phyloP scores from a whole-genome alignment of 2,329 filamentous ascomycete genomes.

The Cordyceps cateniannulata region DNA sequence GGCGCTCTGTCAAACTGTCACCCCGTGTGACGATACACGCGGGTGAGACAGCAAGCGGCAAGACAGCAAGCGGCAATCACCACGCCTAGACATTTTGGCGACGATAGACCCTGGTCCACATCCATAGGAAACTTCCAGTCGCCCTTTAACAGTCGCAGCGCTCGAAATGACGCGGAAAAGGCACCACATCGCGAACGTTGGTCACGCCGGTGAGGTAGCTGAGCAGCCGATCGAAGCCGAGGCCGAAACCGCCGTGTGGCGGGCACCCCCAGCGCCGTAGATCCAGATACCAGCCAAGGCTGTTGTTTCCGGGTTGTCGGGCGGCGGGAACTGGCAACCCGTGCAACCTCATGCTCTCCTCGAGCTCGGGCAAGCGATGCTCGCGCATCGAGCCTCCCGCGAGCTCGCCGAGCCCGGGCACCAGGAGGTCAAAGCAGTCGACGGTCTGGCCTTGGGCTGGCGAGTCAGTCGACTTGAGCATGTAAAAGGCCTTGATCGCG shows the following conservation, averaged over 20 bases:
- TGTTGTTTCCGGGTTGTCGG: slow-evolving; percentile 13
- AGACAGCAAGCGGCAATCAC: not conserved
- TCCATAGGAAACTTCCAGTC: not conserved
- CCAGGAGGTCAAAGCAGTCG: slow-evolving; percentile 84
- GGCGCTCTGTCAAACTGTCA: not conserved
- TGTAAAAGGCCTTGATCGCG: slow-evolving; percentile 82
- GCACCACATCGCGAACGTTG: slow-evolving; percentile 78
- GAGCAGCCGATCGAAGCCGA: slow-evolving; percentile 83
- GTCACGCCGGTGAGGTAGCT: slow-evolving; percentile 76
- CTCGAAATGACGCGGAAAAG: slow-evolving; percentile 71
- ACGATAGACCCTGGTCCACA: not conserved
- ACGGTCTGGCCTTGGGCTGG: slow-evolving; percentile 49
- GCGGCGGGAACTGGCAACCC: slow-evolving; percentile 46
- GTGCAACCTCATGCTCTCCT: slow-evolving; percentile 63
- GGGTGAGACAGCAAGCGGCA: too few relatives aligned
- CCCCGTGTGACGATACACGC: not conserved
- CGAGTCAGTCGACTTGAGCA: slow-evolving; percentile 33
- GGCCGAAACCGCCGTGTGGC: slow-evolving; percentile 83
- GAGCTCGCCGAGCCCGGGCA: slow-evolving; percentile 80
- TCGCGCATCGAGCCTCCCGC: slow-evolving; percentile 87
- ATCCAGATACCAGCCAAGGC: slow-evolving; percentile 79
- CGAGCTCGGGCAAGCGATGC: slow-evolving; percentile 61
- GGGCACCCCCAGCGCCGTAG: slow-evolving; percentile 85
- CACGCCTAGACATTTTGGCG: not conserved
- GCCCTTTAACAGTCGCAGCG: slow-evolving; percentile 49